Evolutionary conservation across 176 grass and related monocot species (phyloP).

Genomic region (Musa schizocarpa): DNA sequence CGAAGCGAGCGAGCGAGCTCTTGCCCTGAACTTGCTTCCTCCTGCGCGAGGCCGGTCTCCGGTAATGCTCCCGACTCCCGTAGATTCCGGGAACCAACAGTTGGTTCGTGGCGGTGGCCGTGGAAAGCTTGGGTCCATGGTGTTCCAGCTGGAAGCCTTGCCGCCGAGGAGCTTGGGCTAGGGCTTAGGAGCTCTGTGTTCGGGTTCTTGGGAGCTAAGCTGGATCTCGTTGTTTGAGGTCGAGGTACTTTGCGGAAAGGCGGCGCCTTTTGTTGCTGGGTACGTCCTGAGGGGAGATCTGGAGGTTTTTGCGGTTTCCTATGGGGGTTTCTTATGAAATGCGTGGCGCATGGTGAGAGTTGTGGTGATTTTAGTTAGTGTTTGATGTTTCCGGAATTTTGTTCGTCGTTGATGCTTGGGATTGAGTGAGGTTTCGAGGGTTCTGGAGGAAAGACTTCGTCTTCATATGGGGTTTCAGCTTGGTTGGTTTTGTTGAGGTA

Average conservation of each 20-base stretch:
- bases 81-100: background rate
- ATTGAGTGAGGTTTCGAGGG: background rate
- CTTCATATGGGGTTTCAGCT: background rate
- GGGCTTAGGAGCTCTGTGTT: background rate
- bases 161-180: background rate
- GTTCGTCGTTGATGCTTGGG: background rate
- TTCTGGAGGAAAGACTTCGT: background rate
- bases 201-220: background rate
- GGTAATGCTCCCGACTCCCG: too few relatives aligned
- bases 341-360: background rate
- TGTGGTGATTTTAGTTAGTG: background rate
- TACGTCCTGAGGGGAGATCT: background rate
- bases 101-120: background rate
- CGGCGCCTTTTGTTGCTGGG: background rate
- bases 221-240: background rate
- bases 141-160: background rate
- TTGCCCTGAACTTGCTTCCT: too few relatives aligned
- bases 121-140: background rate
- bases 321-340: background rate
- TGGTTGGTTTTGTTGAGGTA: slow-evolving; percentile 2
- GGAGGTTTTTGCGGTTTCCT: background rate
- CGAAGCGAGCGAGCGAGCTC: too few relatives aligned
- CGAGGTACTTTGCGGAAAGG: background rate
- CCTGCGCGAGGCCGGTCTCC: too few relatives aligned
- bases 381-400: background rate